A percentile compares a stretch with the other conserved stretches of the same genome.
phyloP scores from a whole-genome alignment of 2,329 filamentous ascomycete genomes.

The Intubia oerlemansii region DNA sequence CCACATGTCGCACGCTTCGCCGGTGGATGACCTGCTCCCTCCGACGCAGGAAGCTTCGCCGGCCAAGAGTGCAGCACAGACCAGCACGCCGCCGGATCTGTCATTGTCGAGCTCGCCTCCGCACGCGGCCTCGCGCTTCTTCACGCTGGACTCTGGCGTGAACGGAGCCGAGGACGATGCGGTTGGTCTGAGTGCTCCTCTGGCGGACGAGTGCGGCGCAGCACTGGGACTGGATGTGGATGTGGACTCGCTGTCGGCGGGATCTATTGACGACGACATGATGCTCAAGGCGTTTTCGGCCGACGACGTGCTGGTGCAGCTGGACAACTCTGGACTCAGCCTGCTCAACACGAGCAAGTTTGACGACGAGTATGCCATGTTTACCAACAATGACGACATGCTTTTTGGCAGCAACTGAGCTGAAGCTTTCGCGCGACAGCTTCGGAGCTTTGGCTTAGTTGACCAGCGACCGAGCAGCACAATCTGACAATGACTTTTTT shows the following conservation, averaged over 20 bases:
- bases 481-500: too few relatives aligned
- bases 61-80: slow-evolving; percentile 22
- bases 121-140: slow-evolving; percentile 19
- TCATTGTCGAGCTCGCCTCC: slow-evolving; percentile 39
- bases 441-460: not conserved
- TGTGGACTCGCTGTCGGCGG: slow-evolving; percentile 13
- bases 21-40: slow-evolving; percentile 8
- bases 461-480: too few relatives aligned
- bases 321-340: slow-evolving; percentile 22
- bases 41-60: slow-evolving; percentile 19
- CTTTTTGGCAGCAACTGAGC: slow-evolving; percentile 23
- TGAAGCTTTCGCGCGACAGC: not conserved
- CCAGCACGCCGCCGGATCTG: slow-evolving; percentile 31
- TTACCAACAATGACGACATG: slow-evolving; percentile 26
- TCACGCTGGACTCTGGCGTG: slow-evolving; percentile 22
- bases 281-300: slow-evolving; percentile 21
- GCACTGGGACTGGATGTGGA: slow-evolving; percentile 11
- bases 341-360: slow-evolving; percentile 31
- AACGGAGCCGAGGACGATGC: slow-evolving; percentile 11
- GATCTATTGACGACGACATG: slow-evolving; percentile 20
- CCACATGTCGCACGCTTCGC: not conserved
- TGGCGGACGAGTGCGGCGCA: slow-evolving; percentile 9
- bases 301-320: slow-evolving; percentile 19
- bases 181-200: slow-evolving; percentile 13
- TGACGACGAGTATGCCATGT: slow-evolving; percentile 33